Percentiles rank a stretch among this genome's conserved stretches.
These are phyloP conservation scores for Chrysopogon serrulatus DNA, from an alignment of 176 grass and related monocot species.

Conservation along the genomic window DNA sequence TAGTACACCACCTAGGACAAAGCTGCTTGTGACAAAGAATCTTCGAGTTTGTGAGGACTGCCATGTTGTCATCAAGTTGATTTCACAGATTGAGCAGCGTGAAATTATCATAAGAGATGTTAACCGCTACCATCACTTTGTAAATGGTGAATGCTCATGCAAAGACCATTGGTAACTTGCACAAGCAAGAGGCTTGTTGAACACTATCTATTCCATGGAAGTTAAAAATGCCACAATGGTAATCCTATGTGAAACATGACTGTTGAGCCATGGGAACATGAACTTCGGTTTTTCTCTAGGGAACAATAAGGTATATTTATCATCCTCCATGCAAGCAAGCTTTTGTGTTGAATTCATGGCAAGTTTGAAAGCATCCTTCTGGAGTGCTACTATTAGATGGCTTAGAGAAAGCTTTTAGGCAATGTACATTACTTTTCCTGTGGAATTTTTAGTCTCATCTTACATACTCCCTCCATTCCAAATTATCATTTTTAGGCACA, in stretches of 20 bases:
- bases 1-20: slow-evolving; percentile 63
- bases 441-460: neutral
- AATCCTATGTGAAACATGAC: neutral
- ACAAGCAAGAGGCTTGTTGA: neutral
- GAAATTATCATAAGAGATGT: slow-evolving; percentile 89
- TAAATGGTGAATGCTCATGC: slow-evolving; percentile 77
- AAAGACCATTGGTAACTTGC: slow-evolving; percentile 45
- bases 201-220: neutral
- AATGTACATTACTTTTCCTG: neutral
- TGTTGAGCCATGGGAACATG: neutral
- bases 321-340: neutral
- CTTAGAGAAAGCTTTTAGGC: neutral
- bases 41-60: slow-evolving; percentile 77
- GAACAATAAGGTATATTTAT: neutral
- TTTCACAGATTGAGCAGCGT: slow-evolving; percentile 56
- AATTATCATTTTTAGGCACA: too few relatives aligned
- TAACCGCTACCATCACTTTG: slow-evolving; percentile 75
- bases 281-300: neutral
- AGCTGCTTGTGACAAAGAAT: slow-evolving; percentile 72
- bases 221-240: neutral
- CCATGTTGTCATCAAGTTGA: slow-evolving; percentile 74
- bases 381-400: neutral
- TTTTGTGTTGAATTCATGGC: neutral
- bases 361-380: neutral
- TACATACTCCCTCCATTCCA: too few relatives aligned